These are phyloP conservation scores for Ganoderma leucocontextum DNA, from an alignment of 1,284 basidiomycete species.

Conservation along the genomic window DNA sequence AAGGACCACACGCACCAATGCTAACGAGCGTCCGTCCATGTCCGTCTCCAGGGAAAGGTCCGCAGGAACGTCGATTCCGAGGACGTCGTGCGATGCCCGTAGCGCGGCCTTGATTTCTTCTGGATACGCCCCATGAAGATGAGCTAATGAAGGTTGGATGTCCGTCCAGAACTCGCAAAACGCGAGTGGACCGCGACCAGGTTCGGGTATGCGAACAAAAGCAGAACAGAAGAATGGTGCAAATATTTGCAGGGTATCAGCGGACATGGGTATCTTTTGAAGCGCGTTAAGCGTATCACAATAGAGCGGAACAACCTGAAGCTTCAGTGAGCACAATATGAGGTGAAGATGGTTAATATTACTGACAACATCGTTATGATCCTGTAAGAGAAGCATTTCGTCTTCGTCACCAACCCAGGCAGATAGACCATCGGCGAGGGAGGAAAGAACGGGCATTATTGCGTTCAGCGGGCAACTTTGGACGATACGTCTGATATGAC, in stretches of 20 bases:
- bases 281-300: conserved; percentile 50
- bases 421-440: conserved; percentile 50
- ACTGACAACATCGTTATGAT: conserved; percentile 59
- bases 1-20: conserved; percentile 12
- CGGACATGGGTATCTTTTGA: conserved; percentile 45
- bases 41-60: conserved; percentile 29
- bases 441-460: conserved; percentile 45
- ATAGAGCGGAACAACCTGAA: conserved; percentile 57
- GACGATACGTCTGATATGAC: conserved; percentile 45
- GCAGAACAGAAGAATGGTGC: conserved; percentile 55
- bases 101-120: conserved; percentile 33
- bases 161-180: conserved; percentile 46
- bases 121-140: conserved; percentile 23
- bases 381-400: conserved; percentile 48
- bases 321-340: conserved; percentile 14
- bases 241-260: conserved; percentile 47
- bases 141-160: conserved; percentile 21
- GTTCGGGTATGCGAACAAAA: conserved; percentile 54
- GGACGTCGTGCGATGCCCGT: conserved; percentile 26
- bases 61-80: conserved; percentile 22
- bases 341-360: conserved; percentile 3
- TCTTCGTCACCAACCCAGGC: conserved; percentile 61
- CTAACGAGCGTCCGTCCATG: conserved; percentile 12
- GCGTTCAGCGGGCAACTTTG: conserved; percentile 33
- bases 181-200: conserved; percentile 55